Conservation (phyloP, 768 basidiomycete genomes). For the Sarcodon aspratus region DNA sequence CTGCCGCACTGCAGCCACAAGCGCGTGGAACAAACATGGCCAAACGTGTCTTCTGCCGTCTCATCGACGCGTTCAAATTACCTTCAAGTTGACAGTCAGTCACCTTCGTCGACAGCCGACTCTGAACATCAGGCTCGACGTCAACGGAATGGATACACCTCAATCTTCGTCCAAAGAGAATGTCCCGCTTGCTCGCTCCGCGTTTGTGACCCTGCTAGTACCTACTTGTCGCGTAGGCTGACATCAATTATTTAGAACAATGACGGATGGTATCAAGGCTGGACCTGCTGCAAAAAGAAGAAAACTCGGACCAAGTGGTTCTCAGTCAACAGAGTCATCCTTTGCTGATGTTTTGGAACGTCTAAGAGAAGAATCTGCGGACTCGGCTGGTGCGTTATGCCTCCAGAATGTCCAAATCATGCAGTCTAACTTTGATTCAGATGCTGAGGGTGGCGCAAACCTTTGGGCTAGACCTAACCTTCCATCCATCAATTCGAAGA, state of each 20-base stretch:
- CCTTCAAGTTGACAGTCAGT: too few relatives aligned
- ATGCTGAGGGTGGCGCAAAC: conserved; percentile 69
- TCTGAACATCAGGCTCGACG: not conserved
- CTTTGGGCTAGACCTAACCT: conserved; percentile 60
- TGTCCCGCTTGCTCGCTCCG: conserved; percentile 5
- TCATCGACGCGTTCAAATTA: not conserved
- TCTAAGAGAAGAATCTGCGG: conserved; percentile 20
- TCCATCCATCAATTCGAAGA: conserved; percentile 41
- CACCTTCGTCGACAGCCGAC: too few relatives aligned
- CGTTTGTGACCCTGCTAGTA: not conserved
- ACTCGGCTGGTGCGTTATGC: conserved; percentile 5
- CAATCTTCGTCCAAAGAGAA: conserved; percentile 13
- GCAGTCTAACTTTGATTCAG: conserved; percentile 21
- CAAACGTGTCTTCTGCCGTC: not conserved
- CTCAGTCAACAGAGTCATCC: conserved; percentile 17
- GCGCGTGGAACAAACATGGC: not conserved
- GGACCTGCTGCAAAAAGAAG: conserved; percentile 22
- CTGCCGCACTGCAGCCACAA: not conserved
- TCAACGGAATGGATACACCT: not conserved
- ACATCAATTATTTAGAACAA: not conserved
- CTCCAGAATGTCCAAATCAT: not conserved
- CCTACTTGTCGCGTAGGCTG: not conserved
- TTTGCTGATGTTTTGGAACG: conserved; percentile 28
- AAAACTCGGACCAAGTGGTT: conserved; percentile 14
- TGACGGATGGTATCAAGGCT: not conserved